Base-by-base conservation (phyloP, 257 asterid species). In the Paulownia fortunei region DNA sequence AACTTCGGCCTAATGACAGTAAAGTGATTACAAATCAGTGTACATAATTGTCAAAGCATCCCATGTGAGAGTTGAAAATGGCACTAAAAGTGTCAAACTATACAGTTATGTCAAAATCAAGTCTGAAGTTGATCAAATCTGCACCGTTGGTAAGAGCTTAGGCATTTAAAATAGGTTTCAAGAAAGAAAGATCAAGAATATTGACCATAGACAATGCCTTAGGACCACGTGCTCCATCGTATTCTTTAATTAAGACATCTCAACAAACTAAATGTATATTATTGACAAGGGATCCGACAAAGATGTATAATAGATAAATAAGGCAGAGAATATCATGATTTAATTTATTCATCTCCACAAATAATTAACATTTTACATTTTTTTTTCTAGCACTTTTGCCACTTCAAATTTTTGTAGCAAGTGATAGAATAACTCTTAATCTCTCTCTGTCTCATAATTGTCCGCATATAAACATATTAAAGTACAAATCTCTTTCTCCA, bases 11-110 rank as follows among this genome's bases (percentile, higher is more conserved):
- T 16, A 11, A 32, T 70, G 7, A 49, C 26, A 24, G 26, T 51
- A 6, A 39, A 4, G 3, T 58, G 6, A 73, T 56, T 16, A 26
- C 26, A 16, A 10, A 59, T 21, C 13, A 69, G 23, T 2, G n/a
- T 24, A 59, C 36, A 11, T 6, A 76, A 69, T 70, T 44, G 68
- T 74, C 80, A 78, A 81, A 36, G 46, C 39, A 56, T 3, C 67
- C 71, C 82, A 81, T 81, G 83, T 81, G 84, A 78, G 46, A 58
- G 26, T n/a, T 21, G 39, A 79, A 74, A n/a, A n/a, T n/a, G 5
- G 54, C 49, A 36, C 15, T 60, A 26, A 26, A 73, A 41, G 72
- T 61, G 56, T 51, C 66, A 78, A 71, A 61, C 73, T 3, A 18
- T 49, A 7, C 6, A 39, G 36, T 52, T 26, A 12, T 80, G 69